These are phyloP conservation scores for Hibiscus syriacus DNA, from an alignment of 345 rosid species.

Conservation along the genomic window DNA sequence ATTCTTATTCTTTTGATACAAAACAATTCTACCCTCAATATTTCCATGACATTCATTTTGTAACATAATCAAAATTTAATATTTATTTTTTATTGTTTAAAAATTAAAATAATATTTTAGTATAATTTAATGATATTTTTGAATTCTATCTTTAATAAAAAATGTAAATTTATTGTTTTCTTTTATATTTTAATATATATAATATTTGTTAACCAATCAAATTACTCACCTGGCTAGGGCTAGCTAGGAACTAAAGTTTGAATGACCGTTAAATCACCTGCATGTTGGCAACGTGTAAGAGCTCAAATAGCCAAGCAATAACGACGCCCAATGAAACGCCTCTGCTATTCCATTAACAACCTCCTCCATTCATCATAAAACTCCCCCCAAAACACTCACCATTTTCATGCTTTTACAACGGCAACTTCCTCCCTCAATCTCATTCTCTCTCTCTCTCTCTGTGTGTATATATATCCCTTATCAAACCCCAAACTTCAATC, in stretches of 20 bases:
- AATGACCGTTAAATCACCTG: conserved; percentile 30
- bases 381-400: conserved; percentile 18
- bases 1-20: too few species aligned
- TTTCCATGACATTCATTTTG: too few species aligned
- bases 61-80: too few species aligned
- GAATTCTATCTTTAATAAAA: too few species aligned
- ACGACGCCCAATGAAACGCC: conserved; percentile 30
- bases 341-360: not conserved
- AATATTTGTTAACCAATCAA: too few species aligned
- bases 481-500: not conserved
- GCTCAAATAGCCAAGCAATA: conserved; percentile 3
- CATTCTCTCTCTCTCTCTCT: too few species aligned
- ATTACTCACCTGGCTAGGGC: not conserved
- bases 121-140: too few species aligned
- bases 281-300: conserved; percentile 49
- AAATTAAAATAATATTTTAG: too few species aligned
- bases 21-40: too few species aligned
- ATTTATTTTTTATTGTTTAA: too few species aligned
- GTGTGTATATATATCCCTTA: not conserved
- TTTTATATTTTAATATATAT: too few species aligned
- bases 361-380: not conserved
- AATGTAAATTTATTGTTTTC: too few species aligned
- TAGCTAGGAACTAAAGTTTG: not conserved
- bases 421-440: not conserved
- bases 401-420: conserved; percentile 10